These are phyloP conservation scores for Mortierella sp. DNA, from an alignment of 371 early-diverging fungal genomes.

Conservation along the genomic window DNA sequence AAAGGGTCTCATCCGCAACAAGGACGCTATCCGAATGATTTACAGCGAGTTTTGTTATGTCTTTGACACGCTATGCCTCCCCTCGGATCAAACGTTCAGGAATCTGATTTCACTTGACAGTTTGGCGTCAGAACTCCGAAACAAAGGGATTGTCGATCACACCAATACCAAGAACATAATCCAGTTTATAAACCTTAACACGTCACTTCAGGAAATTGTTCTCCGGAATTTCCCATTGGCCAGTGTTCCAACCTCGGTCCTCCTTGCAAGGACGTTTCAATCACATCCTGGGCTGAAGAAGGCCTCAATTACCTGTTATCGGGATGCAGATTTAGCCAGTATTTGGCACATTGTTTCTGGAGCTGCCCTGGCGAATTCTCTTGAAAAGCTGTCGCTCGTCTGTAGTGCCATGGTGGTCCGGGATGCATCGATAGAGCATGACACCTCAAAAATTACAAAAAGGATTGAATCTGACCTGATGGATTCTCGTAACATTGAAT, in stretches of 20 bases:
- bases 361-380: background rate
- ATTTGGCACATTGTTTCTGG: conserved; percentile 24
- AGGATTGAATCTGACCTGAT: no score
- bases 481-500: background rate
- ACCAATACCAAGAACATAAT: conserved; percentile 23
- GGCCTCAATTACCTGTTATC: conserved; percentile 20
- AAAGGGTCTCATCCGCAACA: conserved; percentile 16
- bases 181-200: conserved; percentile 28
- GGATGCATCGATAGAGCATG: background rate
- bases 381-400: conserved; percentile 15
- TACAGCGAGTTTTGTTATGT: conserved; percentile 17
- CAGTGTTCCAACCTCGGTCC: conserved; percentile 6
- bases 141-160: conserved; percentile 41
- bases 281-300: conserved; percentile 12
- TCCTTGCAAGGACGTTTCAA: conserved; percentile 13
- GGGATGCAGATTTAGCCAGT: conserved; percentile 7
- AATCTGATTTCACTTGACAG: conserved; percentile 12
- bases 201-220: conserved; percentile 11
- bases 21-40: conserved; percentile 14
- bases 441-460: no score
- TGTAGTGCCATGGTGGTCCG: conserved; percentile 4
- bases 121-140: conserved; percentile 35
- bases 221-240: conserved; percentile 28
- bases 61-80: conserved; percentile 5
- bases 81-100: background rate